phyloP scores from a whole-genome alignment of 108 stramenopile genomes.

The Nannochloropsis gaditana region DNA sequence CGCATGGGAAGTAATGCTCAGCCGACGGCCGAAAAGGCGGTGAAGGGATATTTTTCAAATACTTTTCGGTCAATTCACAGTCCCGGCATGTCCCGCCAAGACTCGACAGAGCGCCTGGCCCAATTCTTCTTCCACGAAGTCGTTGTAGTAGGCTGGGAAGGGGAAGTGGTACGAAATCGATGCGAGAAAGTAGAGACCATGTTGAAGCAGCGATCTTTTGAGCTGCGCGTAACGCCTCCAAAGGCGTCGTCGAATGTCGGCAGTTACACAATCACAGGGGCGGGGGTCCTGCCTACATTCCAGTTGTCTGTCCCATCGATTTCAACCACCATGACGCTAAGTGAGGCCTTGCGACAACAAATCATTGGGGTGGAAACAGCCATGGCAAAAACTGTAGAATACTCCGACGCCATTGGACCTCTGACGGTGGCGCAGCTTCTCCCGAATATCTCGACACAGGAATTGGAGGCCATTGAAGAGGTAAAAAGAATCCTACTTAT shows the following conservation, averaged over 20 bases:
- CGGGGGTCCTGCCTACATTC: neutral
- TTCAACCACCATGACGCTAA: neutral
- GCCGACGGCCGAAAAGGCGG: neutral
- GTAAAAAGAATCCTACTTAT: neutral
- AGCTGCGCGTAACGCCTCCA: neutral
- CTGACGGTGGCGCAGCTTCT: neutral
- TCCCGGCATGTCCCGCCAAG: neutral
- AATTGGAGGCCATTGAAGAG: neutral
- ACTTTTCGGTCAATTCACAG: neutral
- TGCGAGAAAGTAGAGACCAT: neutral
- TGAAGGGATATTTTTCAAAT: neutral
- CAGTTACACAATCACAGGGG: neutral
- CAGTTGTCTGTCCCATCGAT: neutral
- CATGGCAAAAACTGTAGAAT: neutral
- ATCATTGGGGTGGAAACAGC: neutral
- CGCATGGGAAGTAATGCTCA: neutral
- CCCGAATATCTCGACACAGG: neutral
- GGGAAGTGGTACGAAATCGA: neutral
- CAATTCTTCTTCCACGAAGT: neutral
- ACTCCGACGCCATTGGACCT: neutral
- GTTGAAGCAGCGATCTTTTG: neutral
- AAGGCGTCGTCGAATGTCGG: neutral
- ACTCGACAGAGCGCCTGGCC: neutral
- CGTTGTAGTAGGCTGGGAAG: neutral
- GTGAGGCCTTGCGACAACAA: neutral